phyloP scores from a whole-genome alignment of 2,329 filamentous ascomycete genomes.

The Dactylellina leptospora region DNA sequence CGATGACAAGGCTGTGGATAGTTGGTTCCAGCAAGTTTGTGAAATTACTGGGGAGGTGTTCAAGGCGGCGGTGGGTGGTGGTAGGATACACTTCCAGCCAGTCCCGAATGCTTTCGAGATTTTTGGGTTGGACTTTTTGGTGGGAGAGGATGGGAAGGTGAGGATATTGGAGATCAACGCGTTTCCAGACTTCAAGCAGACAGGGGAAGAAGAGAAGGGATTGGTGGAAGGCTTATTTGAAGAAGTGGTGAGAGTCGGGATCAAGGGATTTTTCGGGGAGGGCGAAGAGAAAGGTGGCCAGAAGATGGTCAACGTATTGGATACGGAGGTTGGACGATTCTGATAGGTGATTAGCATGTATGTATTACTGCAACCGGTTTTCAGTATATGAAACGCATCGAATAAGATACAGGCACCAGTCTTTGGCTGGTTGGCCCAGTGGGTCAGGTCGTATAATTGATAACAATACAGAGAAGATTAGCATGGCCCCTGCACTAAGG shows the following conservation, averaged over 20 bases:
- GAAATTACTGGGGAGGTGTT: slow-evolving; percentile 78
- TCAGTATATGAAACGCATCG: slow-evolving; percentile 17
- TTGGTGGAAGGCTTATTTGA: slow-evolving; percentile 81
- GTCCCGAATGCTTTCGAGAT: slow-evolving; percentile 88
- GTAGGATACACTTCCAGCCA: slow-evolving; percentile 89
- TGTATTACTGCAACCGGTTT: neutral
- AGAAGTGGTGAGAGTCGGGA: slow-evolving; percentile 73
- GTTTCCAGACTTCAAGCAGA: slow-evolving; percentile 95
- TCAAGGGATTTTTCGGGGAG: slow-evolving; percentile 72
- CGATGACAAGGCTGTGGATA: slow-evolving; percentile 64
- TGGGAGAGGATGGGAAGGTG: slow-evolving; percentile 71
- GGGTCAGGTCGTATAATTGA: slow-evolving; percentile 15
- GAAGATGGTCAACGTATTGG: slow-evolving; percentile 43
- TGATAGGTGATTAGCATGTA: neutral
- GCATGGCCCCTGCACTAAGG: slow-evolving; percentile 77
- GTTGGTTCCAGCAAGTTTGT: slow-evolving; percentile 79
- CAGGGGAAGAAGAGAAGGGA: slow-evolving; percentile 75
- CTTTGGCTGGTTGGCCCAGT: slow-evolving; percentile 19
- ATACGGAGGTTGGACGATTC: slow-evolving; percentile 62
- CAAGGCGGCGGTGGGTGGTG: slow-evolving; percentile 81
- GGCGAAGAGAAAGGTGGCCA: slow-evolving; percentile 56
- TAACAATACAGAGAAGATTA: slow-evolving; percentile 75
- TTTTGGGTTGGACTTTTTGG: slow-evolving; percentile 89
- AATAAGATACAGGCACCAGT: neutral
- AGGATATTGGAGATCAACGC: slow-evolving; percentile 94